phyloP scores from a whole-genome alignment of 2,329 filamentous ascomycete species.

The Aspergillus candidus region DNA sequence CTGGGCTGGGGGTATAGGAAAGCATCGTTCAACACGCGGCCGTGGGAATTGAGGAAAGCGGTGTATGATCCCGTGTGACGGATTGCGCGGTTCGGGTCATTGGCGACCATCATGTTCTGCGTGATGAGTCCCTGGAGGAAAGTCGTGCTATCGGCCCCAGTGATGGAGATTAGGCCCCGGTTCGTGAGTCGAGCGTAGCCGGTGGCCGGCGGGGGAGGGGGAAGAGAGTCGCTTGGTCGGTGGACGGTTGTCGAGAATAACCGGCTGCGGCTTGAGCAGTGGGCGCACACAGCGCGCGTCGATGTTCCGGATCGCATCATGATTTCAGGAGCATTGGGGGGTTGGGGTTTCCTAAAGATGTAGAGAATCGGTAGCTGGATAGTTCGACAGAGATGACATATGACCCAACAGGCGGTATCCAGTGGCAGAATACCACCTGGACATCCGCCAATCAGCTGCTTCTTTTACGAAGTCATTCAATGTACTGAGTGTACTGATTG shows the following conservation, averaged over 20 bases:
- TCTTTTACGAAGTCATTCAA: too few relatives aligned
- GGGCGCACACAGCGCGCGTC: constrained; percentile 22
- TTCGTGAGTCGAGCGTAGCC: constrained; percentile 56
- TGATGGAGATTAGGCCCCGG: constrained; percentile 71
- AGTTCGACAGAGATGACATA: too few relatives aligned
- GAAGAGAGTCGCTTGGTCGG: constrained; percentile 19
- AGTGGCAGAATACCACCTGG: too few relatives aligned
- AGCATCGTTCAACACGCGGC: constrained; percentile 79
- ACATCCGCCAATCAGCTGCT: too few relatives aligned
- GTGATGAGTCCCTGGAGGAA: constrained; percentile 89
- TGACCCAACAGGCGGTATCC: too few relatives aligned
- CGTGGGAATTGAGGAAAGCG: constrained; percentile 78
- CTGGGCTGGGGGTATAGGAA: constrained; percentile 69
- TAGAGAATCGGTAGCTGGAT: too few relatives aligned
- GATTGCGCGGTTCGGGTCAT: constrained; percentile 32
- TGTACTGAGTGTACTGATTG: too few relatives aligned
- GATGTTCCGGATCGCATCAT: constrained; percentile 29
- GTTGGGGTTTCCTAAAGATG: not conserved
- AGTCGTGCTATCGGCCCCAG: constrained; percentile 70
- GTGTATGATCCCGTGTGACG: constrained; percentile 60
- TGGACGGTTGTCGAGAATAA: constrained; percentile 27
- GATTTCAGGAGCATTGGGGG: constrained; percentile 6
- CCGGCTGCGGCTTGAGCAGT: constrained; percentile 22
- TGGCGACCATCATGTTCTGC: constrained; percentile 54
- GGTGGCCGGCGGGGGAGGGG: constrained; percentile 33